Evolutionary conservation across 208 protist genomes (phyloP).

Genomic region (Baffinella frigidus): DNA sequence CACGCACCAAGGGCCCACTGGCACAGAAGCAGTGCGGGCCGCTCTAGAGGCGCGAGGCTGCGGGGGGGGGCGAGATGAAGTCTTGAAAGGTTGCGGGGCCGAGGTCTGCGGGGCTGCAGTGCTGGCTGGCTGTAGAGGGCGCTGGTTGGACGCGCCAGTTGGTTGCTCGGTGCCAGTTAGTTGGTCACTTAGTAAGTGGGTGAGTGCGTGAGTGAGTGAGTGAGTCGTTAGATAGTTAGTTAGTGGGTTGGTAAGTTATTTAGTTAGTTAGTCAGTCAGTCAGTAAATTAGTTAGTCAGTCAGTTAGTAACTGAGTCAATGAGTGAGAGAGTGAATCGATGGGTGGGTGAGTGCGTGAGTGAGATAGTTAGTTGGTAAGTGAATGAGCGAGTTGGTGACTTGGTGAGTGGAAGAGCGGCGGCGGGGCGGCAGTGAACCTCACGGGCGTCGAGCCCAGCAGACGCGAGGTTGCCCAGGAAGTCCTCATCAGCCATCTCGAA

Average conservation of each 20-base stretch:
- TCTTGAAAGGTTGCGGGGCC: no score
- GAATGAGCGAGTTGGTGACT: background rate
- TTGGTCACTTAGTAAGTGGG: no score
- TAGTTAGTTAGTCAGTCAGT: no score
- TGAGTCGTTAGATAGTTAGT: no score
- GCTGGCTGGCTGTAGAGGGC: no score
- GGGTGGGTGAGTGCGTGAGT: background rate
- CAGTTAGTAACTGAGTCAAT: background rate
- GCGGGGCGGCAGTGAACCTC: background rate
- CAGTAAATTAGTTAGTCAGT: no score
- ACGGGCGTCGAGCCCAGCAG: background rate
- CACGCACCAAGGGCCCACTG: background rate
- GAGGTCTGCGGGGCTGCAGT: no score
- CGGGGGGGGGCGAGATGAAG: background rate
- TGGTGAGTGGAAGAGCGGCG: background rate
- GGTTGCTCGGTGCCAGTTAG: no score
- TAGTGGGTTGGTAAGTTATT: no score
- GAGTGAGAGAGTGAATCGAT: background rate
- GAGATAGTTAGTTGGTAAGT: background rate
- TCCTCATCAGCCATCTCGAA: constrained; percentile 19
- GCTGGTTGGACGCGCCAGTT: no score
- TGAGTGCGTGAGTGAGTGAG: no score
- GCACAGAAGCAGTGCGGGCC: background rate
- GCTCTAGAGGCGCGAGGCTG: background rate
- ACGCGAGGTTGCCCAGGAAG: background rate